Conservation (phyloP, 176 grass and related monocot species). For the Carex cristatella region DNA sequence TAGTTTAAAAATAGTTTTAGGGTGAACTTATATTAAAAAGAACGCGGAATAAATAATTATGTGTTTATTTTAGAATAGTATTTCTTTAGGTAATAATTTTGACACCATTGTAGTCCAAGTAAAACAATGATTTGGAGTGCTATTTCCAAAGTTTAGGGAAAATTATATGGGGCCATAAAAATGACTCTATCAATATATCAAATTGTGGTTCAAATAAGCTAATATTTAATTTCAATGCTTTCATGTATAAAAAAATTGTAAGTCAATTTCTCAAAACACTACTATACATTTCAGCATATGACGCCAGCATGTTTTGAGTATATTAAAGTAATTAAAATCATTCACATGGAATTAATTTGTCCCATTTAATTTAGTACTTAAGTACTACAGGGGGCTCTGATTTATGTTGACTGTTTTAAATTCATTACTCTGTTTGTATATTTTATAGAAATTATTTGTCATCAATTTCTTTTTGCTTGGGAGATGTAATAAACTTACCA, state of each 20-base stretch:
- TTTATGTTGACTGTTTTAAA: background rate
- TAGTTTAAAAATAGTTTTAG: background rate
- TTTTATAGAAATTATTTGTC: background rate
- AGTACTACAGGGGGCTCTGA: background rate
- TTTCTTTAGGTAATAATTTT: background rate
- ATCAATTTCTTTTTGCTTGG: background rate
- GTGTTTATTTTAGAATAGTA: background rate
- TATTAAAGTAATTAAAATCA: background rate
- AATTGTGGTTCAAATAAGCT: background rate
- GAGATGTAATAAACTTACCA: background rate
- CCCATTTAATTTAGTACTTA: background rate
- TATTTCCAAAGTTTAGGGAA: no score
- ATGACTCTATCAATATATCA: background rate
- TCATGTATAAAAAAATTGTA: background rate
- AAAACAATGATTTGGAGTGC: no score
- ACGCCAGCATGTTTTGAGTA: background rate
- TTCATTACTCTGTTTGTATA: background rate
- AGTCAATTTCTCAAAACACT: background rate
- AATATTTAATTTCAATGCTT: background rate
- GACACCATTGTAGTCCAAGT: background rate
- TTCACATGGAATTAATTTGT: background rate
- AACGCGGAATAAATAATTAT: background rate
- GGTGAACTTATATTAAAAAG: background rate
- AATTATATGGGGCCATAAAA: background rate
- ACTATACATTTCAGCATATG: background rate